Evolutionary conservation across 805 yeast genomes (phyloP), one percentile per base, ranked within the genome.

Genomic region (Metschnikowia chrysomelidarum): DNA sequence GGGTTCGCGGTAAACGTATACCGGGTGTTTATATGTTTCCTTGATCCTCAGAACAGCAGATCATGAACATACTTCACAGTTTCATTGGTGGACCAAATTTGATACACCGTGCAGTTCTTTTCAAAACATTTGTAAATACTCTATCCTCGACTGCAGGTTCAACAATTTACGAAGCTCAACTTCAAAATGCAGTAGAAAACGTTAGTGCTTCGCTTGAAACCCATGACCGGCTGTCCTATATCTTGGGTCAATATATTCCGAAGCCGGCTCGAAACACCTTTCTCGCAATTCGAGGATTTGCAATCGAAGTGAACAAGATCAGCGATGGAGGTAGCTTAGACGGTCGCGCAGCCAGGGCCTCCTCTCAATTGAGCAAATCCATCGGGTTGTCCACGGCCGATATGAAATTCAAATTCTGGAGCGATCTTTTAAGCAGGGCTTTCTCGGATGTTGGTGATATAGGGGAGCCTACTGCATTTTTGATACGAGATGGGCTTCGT

Each of bases 381-480:
- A 22, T 68, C 54, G 67, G 72, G 22, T 30, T 62, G 8, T 60
- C 73, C 23, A 66, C 75, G 1, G 53, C 57, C 21, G 72, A 71
- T 56, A 38, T 84, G 52, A 78, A 83, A 49, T 76, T 83, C 54
- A 78, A 79, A 47, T 83, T 82, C 56, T 87, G 95, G 95, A 69
- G 77, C 41, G 83, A 82, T 32, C 65, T 74, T 40, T 39, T 86
- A 5, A 65, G 69, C 24, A 68, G 66, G 40, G 64, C 78, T 6
- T 69, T 71, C 43, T 40, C 55, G 23, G 63, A 59, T 11, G 49
- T 59, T 27, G 59, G 62, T 31, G 47, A 44, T 9, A 61, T 76
- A 11, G 78, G 77, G 0, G 87, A 80, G 46, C 91, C 94, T 1
- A 73, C 78, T 5, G 76, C 78, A 3, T 59, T 77, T n/a, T 58